phyloP scores from a whole-genome alignment of 2,329 filamentous ascomycete genomes.

The Geosmithia flava region DNA sequence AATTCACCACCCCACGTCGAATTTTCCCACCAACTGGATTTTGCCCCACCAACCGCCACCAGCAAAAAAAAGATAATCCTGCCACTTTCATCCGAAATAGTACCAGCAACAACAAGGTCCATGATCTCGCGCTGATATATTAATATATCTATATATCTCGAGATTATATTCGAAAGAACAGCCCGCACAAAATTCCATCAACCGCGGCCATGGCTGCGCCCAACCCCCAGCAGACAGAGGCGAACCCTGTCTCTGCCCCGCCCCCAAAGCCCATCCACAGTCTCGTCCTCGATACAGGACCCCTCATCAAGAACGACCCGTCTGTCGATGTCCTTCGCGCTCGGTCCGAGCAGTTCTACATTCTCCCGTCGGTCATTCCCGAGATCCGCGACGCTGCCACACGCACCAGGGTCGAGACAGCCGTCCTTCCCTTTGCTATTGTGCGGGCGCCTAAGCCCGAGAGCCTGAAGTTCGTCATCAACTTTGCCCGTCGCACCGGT shows the following conservation, averaged over 20 bases:
- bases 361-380: slow-evolving; percentile 71
- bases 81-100: not conserved
- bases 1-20: not conserved
- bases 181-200: not conserved
- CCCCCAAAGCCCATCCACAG: slow-evolving; percentile 59
- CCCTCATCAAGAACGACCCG: slow-evolving; percentile 87
- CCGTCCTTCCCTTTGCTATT: slow-evolving; percentile 73
- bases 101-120: not conserved
- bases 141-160: not conserved
- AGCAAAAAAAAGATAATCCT: not conserved
- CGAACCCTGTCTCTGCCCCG: not conserved
- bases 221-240: not conserved
- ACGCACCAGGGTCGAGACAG: slow-evolving; percentile 68
- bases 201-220: not conserved
- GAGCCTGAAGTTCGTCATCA: slow-evolving; percentile 67
- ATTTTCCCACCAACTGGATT: not conserved
- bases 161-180: not conserved
- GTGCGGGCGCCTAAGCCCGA: slow-evolving; percentile 61
- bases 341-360: slow-evolving; percentile 66
- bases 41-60: not conserved
- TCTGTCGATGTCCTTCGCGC: slow-evolving; percentile 69
- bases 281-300: slow-evolving; percentile 81
- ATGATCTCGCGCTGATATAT: not conserved
- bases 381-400: slow-evolving; percentile 85
- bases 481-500: slow-evolving; percentile 81